Conservation (phyloP, 2,329 filamentous ascomycete genomes). For the Hansfordia pulvinata region DNA sequence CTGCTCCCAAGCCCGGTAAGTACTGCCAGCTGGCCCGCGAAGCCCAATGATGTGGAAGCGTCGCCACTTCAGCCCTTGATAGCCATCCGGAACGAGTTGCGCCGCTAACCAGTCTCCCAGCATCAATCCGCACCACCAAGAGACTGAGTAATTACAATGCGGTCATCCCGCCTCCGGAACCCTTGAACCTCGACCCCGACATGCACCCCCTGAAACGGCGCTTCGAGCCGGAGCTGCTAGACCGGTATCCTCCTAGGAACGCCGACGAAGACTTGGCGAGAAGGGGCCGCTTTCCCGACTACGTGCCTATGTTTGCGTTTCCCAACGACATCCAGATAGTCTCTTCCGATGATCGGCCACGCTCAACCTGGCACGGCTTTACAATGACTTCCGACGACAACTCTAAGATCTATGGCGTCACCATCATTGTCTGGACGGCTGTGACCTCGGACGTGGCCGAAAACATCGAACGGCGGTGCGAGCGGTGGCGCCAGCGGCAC, state of each 20-base stretch:
- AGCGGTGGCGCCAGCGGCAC: slow-evolving; percentile 71
- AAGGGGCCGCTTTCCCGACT: slow-evolving; percentile 84
- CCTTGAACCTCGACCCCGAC: slow-evolving; percentile 73
- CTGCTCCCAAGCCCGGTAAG: slow-evolving; percentile 61
- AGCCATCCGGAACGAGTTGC: too few relatives aligned
- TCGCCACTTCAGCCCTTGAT: too few relatives aligned
- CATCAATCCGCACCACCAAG: slow-evolving; percentile 63
- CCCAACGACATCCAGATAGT: slow-evolving; percentile 97
- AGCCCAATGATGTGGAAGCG: too few relatives aligned
- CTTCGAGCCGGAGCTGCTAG: slow-evolving; percentile 91
- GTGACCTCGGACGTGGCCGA: slow-evolving; percentile 71
- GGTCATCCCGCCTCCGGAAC: slow-evolving; percentile 87
- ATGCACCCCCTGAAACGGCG: slow-evolving; percentile 92
- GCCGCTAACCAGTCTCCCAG: too few relatives aligned
- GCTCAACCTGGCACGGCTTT: slow-evolving; percentile 98
- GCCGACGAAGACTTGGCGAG: slow-evolving; percentile 68
- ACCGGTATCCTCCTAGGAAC: slow-evolving; percentile 79
- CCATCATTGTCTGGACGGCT: slow-evolving; percentile 85
- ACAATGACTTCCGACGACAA: slow-evolving; percentile 94
- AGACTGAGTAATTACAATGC: slow-evolving; percentile 96
- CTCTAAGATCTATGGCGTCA: slow-evolving; percentile 83
- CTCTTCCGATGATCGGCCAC: slow-evolving; percentile 82
- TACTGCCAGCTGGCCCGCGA: slow-evolving; percentile 10
- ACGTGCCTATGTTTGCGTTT: slow-evolving; percentile 98
- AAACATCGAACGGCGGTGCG: slow-evolving; percentile 69